Evolutionary conservation across 1,284 basidiomycete species (phyloP).

Genomic region (Athelia psychrophila): DNA sequence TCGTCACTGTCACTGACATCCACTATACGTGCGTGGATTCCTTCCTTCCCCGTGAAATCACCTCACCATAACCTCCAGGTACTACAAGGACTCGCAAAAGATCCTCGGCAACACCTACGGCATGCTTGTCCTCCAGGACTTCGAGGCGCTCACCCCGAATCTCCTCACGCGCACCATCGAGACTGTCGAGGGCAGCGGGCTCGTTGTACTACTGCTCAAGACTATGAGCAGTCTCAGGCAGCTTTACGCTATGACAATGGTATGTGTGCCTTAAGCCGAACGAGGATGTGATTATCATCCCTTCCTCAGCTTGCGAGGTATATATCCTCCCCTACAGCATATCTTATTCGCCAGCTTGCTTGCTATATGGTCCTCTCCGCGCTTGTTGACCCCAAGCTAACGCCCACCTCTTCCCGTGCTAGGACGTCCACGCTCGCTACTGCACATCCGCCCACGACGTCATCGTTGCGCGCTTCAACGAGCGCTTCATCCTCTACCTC

Average conservation of each 20-base stretch:
- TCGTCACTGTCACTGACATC: constrained; percentile 98
- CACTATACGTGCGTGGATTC: constrained; percentile 81
- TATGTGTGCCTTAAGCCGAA: too few relatives aligned
- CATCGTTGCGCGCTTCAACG: constrained; percentile 95
- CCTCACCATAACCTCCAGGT: constrained; percentile 33
- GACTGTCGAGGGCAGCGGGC: constrained; percentile 96
- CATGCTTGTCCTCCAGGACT: constrained; percentile 97
- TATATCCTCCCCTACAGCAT: too few relatives aligned
- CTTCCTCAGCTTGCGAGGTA: too few relatives aligned
- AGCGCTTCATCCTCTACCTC: constrained; percentile 94
- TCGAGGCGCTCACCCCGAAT: constrained; percentile 98
- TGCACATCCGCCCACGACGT: constrained; percentile 89
- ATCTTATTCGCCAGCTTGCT: too few relatives aligned
- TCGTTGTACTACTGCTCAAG: constrained; percentile 90
- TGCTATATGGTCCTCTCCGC: too few relatives aligned
- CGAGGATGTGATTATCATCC: too few relatives aligned
- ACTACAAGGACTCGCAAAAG: constrained; percentile 94
- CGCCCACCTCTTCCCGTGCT: too few relatives aligned
- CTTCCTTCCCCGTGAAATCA: constrained; percentile 1
- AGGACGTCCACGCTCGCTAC: constrained; percentile 95
- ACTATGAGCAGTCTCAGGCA: constrained; percentile 95
- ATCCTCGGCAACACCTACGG: constrained; percentile 97
- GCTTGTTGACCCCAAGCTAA: too few relatives aligned
- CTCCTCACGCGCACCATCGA: constrained; percentile 96
- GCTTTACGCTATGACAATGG: constrained; percentile 97